Percentiles rank a stretch among this genome's conserved stretches.
Conservation (phyloP, 2,329 filamentous ascomycete genomes). For the Colletotrichum nymphaeae region DNA sequence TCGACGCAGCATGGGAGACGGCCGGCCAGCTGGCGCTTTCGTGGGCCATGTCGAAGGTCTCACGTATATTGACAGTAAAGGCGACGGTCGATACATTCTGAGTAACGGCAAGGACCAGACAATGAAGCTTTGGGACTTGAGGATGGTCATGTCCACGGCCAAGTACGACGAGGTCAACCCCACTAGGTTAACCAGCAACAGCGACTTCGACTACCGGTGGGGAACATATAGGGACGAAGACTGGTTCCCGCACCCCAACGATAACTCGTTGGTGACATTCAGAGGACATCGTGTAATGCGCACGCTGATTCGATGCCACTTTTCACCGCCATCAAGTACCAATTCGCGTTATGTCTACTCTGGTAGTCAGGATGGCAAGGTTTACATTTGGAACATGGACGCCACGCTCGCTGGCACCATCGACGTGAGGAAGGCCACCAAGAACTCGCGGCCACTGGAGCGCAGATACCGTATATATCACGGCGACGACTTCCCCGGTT, state of each 20-base stretch:
- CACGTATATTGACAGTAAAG: conserved; percentile 77
- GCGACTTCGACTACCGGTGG: conserved; percentile 81
- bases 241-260: conserved; percentile 81
- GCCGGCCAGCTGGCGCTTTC: conserved; percentile 75
- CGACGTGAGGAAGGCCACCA: conserved; percentile 79
- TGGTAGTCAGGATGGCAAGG: conserved; percentile 88
- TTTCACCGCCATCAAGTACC: conserved; percentile 86
- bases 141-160: conserved; percentile 85
- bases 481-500: conserved; percentile 66
- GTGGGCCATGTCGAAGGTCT: conserved; percentile 75
- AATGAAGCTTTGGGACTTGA: conserved; percentile 96
- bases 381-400: conserved; percentile 94
- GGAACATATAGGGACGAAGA: conserved; percentile 72
- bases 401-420: conserved; percentile 83
- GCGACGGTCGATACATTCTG: conserved; percentile 83
- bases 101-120: conserved; percentile 97
- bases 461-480: conserved; percentile 67
- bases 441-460: conserved; percentile 68
- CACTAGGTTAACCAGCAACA: conserved; percentile 61
- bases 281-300: conserved; percentile 88
- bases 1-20: conserved; percentile 88
- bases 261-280: conserved; percentile 95
- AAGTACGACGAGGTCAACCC: conserved; percentile 68
- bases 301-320: conserved; percentile 94
- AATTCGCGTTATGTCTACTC: conserved; percentile 94